Conservation (phyloP, 768 basidiomycete genomes). For the Leccinum boreale region DNA sequence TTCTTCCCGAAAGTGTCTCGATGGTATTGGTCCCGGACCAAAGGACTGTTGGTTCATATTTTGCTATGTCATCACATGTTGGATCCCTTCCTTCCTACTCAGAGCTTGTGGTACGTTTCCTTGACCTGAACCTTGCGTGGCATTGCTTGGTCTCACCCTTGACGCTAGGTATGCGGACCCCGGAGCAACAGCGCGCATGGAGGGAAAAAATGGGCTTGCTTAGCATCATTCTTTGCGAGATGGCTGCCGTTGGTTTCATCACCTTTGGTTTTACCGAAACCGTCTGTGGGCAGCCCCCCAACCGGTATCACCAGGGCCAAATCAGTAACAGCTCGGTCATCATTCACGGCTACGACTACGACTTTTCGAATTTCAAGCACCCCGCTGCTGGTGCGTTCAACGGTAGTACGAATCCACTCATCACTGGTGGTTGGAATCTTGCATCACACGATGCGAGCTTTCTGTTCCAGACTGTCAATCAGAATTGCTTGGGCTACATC, state of each 20-base stretch:
- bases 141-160: constrained; percentile 8
- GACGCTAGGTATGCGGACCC: constrained; percentile 72
- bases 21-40: constrained; percentile 79
- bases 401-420: constrained; percentile 80
- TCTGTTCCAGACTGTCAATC: constrained; percentile 89
- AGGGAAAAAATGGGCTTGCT: constrained; percentile 97
- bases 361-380: constrained; percentile 84
- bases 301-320: constrained; percentile 76
- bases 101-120: constrained; percentile 66
- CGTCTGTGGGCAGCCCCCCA: constrained; percentile 87
- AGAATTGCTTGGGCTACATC: constrained; percentile 77
- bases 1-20: constrained; percentile 53
- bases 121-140: constrained; percentile 12
- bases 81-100: constrained; percentile 77
- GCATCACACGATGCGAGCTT: constrained; percentile 91
- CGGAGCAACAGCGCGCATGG: constrained; percentile 96
- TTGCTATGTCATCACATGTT: constrained; percentile 79
- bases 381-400: constrained; percentile 70
- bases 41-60: constrained; percentile 96
- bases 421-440: constrained; percentile 69
- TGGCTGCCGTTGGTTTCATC: constrained; percentile 95
- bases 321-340: constrained; percentile 80
- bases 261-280: constrained; percentile 97
- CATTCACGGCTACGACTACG: constrained; percentile 93
- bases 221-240: constrained; percentile 70